These are phyloP conservation scores for Fusarium camptoceras DNA, from an alignment of 2,329 filamentous ascomycete species.

Conservation along the genomic window DNA sequence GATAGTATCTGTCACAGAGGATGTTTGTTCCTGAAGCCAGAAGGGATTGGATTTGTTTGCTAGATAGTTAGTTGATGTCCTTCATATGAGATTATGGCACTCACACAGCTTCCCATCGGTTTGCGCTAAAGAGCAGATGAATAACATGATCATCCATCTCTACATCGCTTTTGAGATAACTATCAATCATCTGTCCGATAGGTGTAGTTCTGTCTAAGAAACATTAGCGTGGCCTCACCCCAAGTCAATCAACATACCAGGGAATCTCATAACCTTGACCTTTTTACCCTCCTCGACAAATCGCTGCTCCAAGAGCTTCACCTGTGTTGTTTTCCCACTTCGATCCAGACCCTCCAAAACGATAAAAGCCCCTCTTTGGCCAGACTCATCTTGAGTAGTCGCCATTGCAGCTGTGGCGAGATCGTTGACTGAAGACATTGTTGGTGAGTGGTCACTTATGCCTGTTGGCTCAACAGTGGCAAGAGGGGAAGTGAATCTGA, in stretches of 20 bases:
- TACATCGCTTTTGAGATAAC: constrained; percentile 78
- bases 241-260: constrained; percentile 57
- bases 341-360: constrained; percentile 91
- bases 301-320: constrained; percentile 71
- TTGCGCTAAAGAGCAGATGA: constrained; percentile 90
- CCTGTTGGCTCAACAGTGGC: neutral
- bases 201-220: constrained; percentile 79
- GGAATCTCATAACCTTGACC: constrained; percentile 68
- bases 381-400: constrained; percentile 36
- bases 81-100: constrained; percentile 45
- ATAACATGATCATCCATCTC: constrained; percentile 89
- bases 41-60: constrained; percentile 63
- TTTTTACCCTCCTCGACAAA: constrained; percentile 61
- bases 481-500: constrained; percentile 23
- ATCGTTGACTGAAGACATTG: constrained; percentile 63
- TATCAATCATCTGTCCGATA: constrained; percentile 88
- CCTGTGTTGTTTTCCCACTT: constrained; percentile 93
- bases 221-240: constrained; percentile 6
- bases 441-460: constrained; percentile 2
- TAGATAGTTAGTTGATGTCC: constrained; percentile 43
- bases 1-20: constrained; percentile 93
- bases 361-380: constrained; percentile 72
- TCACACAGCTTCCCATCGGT: constrained; percentile 82
- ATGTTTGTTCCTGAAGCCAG: constrained; percentile 78
- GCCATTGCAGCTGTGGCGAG: constrained; percentile 62